A percentile compares a stretch with the other conserved stretches of the same genome.
Evolutionary conservation across 1,284 basidiomycete genomes (phyloP).

Genomic region (Grifola frondosa): DNA sequence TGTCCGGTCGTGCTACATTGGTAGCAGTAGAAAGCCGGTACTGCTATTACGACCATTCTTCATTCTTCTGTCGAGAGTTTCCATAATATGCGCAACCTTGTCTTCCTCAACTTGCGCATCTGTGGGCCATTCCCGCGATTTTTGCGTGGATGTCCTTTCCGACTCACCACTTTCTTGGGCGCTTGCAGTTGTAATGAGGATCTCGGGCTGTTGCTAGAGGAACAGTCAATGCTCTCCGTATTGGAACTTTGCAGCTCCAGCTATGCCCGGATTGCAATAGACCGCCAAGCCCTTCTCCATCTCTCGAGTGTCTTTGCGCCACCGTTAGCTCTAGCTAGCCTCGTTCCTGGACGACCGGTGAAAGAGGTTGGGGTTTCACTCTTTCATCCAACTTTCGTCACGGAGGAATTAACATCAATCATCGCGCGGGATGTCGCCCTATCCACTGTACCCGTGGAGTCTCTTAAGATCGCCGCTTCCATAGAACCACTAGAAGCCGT

Average conservation of each 20-base stretch:
- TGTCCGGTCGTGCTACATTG: neutral
- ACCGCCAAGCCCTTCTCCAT: too few relatives aligned
- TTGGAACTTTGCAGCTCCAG: neutral
- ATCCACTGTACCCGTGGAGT: too few relatives aligned
- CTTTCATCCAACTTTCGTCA: too few relatives aligned
- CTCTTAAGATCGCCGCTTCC: too few relatives aligned
- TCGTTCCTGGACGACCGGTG: neutral
- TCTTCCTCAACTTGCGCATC: neutral
- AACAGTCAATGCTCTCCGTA: neutral
- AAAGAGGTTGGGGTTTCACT: too few relatives aligned
- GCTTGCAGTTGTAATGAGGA: neutral
- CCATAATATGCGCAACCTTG: neutral
- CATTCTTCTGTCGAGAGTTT: neutral
- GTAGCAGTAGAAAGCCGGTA: neutral
- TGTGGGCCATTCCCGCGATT: neutral
- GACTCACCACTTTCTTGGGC: neutral
- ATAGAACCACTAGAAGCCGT: too few relatives aligned
- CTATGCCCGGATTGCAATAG: too few relatives aligned
- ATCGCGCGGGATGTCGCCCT: too few relatives aligned
- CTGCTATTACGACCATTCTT: constrained; percentile 4
- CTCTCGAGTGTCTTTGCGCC: too few relatives aligned
- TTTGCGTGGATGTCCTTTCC: neutral
- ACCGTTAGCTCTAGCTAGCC: too few relatives aligned
- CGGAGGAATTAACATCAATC: too few relatives aligned
- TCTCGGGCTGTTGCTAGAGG: neutral